Percentiles rank a stretch among this genome's conserved stretches.
Evolutionary conservation across 2,329 filamentous ascomycete species (phyloP).

Genomic region (Ceratocystis papillata): DNA sequence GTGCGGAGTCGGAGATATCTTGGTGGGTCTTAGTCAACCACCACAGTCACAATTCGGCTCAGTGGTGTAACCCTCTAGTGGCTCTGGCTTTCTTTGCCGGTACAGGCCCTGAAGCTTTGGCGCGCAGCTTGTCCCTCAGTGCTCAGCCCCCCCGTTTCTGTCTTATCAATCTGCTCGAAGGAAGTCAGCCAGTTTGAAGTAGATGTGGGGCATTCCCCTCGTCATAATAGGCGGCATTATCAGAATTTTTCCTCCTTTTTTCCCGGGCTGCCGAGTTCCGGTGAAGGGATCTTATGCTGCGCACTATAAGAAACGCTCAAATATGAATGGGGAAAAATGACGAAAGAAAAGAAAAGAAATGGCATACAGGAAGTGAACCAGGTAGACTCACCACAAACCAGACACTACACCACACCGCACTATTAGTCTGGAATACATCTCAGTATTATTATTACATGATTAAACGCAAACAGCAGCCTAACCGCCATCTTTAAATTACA

Average conservation of each 20-base stretch:
- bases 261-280: neutral
- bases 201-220: neutral
- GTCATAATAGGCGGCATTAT: slow-evolving; percentile 2
- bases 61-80: slow-evolving; percentile 5
- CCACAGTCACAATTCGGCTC: neutral
- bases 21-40: neutral
- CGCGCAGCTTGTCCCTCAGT: neutral
- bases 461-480: no score
- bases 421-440: no score
- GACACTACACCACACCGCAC: no score
- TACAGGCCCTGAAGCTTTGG: neutral
- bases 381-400: no score
- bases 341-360: neutral
- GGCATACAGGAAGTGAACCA: no score
- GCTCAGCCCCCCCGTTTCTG: neutral
- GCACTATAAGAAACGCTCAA: no score
- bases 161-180: slow-evolving; percentile 16
- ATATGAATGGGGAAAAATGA: no score
- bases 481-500: no score
- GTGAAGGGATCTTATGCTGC: neutral
- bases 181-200: slow-evolving; percentile 4
- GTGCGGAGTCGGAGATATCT: slow-evolving; percentile 9
- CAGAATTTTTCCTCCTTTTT: slow-evolving; percentile 3
- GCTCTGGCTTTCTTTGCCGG: neutral
- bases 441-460: no score